phyloP scores from a whole-genome alignment of 345 rosid species.

The Pugionium cornutum region DNA sequence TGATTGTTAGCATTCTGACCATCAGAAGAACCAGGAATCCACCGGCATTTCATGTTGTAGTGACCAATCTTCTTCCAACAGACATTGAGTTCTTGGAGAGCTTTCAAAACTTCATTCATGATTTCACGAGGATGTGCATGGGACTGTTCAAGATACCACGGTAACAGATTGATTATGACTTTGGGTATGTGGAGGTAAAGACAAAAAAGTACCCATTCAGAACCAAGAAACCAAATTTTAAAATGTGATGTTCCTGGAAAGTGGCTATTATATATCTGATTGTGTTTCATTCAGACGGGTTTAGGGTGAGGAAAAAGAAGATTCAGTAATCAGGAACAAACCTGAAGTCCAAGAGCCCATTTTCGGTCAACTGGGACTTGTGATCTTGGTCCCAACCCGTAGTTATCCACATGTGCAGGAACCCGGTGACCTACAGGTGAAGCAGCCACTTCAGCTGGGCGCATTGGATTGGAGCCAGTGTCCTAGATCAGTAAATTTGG shows the following conservation, averaged over 20 bases:
- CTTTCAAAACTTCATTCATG: conserved; percentile 78
- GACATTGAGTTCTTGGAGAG: conserved; percentile 82
- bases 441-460: conserved; percentile 56
- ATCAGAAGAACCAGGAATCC: conserved; percentile 64
- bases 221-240: background rate
- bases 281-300: conserved; percentile 5
- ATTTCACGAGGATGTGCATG: conserved; percentile 88
- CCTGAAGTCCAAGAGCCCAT: conserved; percentile 99
- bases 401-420: conserved; percentile 70
- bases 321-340: conserved; percentile 29
- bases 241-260: background rate
- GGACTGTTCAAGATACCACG: conserved; percentile 51
- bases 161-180: background rate
- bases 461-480: conserved; percentile 59
- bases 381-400: conserved; percentile 59
- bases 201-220: background rate
- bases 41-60: conserved; percentile 94
- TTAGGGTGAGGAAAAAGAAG: conserved; percentile 2
- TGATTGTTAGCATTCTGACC: conserved; percentile 41
- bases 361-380: conserved; percentile 65
- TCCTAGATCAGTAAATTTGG: conserved; percentile 48
- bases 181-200: background rate
- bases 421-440: conserved; percentile 62
- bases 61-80: conserved; percentile 97
- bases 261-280: background rate